Base-by-base conservation (phyloP, 164 flowering plant species). In the Paratinospora sagittata region DNA sequence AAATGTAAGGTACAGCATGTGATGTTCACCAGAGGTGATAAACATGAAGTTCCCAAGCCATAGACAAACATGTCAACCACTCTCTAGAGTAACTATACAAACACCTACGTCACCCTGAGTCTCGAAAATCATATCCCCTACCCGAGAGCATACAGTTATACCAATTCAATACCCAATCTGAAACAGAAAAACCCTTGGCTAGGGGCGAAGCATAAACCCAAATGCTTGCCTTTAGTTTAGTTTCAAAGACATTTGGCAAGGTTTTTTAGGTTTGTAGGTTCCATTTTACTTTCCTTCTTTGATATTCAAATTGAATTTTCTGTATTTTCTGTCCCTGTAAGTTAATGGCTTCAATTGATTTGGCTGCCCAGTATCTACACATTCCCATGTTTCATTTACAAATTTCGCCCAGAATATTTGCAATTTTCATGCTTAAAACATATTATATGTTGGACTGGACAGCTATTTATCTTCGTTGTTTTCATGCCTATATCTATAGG, bases 401-500 rank as follows among this genome's bases (percentile, higher is more conserved):
- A 52, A 52, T 52, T 49, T 52, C 5, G 14, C 60, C 21, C 6
- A 16, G 60, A 52, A 19, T 52, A 16, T 52, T 19, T 52, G 17
- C n/a, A 17, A 3, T 52, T n/a, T 52, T 19, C 21, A 8, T 52
- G 60, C 60, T 52, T 3, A 52, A 1, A 30, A 30, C 34, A 30
- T 30, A 30, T 30, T 30, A 52, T 16, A 17, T 52, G 19, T 52
- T n/a, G 12, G 45, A n/a, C n/a, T 17, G 64, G 33, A 61, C 21
- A 4, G 34, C 34, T 24, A 61, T 24, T 61, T 24, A 61, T 30
- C 0, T 6, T 13, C 11, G 11, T 41, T 60, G 13, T 3, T 67
- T 27, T 72, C 26, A 10, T 66, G 3, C 27, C 47, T 82, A 21
- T 68, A 16, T 45, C 65, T 71, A 27, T 86, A 96, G 99, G 84